These are phyloP conservation scores for Penicillium sp. DNA, from an alignment of 2,329 filamentous ascomycete genomes.

Conservation along the genomic window DNA sequence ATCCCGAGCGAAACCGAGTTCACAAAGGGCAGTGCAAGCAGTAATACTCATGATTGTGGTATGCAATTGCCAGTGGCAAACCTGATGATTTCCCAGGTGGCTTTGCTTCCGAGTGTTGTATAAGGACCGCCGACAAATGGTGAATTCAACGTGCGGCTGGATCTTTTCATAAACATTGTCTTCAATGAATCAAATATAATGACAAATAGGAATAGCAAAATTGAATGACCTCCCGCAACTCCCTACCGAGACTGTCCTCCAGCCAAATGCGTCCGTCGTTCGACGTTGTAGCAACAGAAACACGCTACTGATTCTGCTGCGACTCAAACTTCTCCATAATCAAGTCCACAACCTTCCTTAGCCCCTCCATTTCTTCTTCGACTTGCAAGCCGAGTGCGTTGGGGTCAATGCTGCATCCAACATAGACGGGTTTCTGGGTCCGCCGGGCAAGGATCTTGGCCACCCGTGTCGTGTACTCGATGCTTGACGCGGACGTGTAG, in stretches of 20 bases:
- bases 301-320: slow-evolving; percentile 4
- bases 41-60: no score
- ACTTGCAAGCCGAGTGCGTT: slow-evolving; percentile 70
- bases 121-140: no score
- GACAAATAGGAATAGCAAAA: background rate
- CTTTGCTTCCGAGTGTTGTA: no score
- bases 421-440: slow-evolving; percentile 72
- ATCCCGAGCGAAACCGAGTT: background rate
- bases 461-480: slow-evolving; percentile 82
- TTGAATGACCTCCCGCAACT: background rate
- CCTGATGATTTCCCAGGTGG: background rate
- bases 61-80: background rate
- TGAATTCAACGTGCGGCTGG: no score
- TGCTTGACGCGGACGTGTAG: slow-evolving; percentile 64
- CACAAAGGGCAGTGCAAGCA: background rate
- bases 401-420: slow-evolving; percentile 81
- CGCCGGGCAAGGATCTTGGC: slow-evolving; percentile 77
- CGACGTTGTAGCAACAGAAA: background rate
- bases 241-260: background rate
- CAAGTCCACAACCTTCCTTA: slow-evolving; percentile 68
- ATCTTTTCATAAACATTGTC: no score
- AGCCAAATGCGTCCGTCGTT: background rate
- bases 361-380: slow-evolving; percentile 91
- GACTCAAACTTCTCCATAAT: slow-evolving; percentile 50
- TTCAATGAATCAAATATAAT: background rate